Base-by-base conservation (phyloP, 495 filamentous ascomycete genomes). In the Choiromyces venosus region DNA sequence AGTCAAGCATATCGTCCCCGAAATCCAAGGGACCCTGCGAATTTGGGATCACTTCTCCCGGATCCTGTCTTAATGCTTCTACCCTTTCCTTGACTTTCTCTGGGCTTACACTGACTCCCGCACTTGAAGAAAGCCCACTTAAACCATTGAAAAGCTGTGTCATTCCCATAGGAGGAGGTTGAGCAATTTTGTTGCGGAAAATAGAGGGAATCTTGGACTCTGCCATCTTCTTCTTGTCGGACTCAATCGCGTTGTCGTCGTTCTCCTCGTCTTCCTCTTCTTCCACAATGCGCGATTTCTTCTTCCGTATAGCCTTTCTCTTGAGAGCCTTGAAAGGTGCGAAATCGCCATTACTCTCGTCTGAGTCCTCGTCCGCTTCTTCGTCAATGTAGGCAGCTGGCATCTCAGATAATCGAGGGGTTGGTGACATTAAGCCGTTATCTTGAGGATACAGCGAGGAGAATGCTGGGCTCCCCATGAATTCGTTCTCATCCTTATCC, bases 191-290 rank as follows among this genome's bases (percentile, higher is more conserved):
- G 33, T 67, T 66, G 37, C 69, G 80, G 42, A 78, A 81, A 16
- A 80, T 77, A 37, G 68, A 71, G 25, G 79, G 79, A n/a, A 81
- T 78, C 12, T 74, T 71, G 0, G 78, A 71, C 71, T 72, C 71
- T 18, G 38, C 37, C 1, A 44, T 74, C 19, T 69, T 61, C 16
- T 69, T 67, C 37, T 87, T 85, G 66, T 88, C 88, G 18, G 89
- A 81, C 33, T 72, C 37, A 37, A 70, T 71, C 74, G 87, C 85
- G 42, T 88, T 86, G 67, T 89, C 84, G 39, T 90, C 89, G 77
- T 93, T 90, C 36, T 92, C 81, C 21, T 89, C 89, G 86, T 92
- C 93, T 69, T 87, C 84, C 35, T 92, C 90, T 38, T 89, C 87
- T 21, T 85, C 87, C 61, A 87, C 81, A 18, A 88, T 77, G 37